Evolutionary conservation across 805 yeast species (phyloP), one percentile per base, ranked within the genome.

Genomic region (Wickerhamiella kazuoi): DNA sequence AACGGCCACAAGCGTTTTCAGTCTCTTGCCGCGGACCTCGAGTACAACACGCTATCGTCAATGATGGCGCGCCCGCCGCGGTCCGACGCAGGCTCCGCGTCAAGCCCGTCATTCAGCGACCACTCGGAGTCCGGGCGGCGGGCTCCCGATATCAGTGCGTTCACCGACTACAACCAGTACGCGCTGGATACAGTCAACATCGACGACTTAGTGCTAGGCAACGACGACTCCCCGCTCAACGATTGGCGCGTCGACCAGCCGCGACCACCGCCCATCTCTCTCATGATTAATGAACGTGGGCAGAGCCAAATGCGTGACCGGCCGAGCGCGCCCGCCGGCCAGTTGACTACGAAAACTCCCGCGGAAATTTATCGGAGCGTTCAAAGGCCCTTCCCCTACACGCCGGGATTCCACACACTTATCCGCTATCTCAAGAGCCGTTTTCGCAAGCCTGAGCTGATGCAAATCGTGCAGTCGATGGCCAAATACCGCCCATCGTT

Each of bases 401-500:
- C 94, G 0, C 79, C 84, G 1, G 95, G 95, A 2, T 87, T 79
- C 56, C 95, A 84, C 57, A 72, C 76, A 35, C 65, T 87, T 41
- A 74, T 81, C 49, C 68, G 74, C 9, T 86, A 86, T 54, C 61
- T 87, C 43, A 65, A 77, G 42, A 63, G 69, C 29, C 60, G 97
- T 37, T 84, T 87, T 54, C 70, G 72, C 36, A 71, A 74, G 43
- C 65, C 66, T 14, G 75, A 77, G 58, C 65, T 87, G 41, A 79
- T 84, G 41, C 70, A 75, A 40, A 77, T 90, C 75, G 84, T 94
- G 1, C 76, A 77, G 51, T 72, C 81, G 7, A 79, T 87, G 77
- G 90, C 96, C 0, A 79, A 78, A 34, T 84, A 84, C 52, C 63
- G 97, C 46, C 95, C 97, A 2, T 75, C 86, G 11, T 87, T 87